phyloP scores from a whole-genome alignment of 2,329 filamentous ascomycete species.

The Didymella glomerata region DNA sequence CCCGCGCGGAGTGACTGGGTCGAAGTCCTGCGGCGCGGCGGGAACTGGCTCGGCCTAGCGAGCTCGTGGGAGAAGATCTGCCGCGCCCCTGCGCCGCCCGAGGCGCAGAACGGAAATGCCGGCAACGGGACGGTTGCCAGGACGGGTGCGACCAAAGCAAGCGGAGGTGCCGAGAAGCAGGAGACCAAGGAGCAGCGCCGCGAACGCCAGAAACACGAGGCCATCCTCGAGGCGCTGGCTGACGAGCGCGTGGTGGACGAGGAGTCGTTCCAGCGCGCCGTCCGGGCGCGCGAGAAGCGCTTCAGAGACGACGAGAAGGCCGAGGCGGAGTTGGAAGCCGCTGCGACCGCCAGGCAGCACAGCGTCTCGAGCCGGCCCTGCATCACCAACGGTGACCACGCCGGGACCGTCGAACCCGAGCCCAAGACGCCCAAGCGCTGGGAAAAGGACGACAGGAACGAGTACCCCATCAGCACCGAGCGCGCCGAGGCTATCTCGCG shows the following conservation, averaged over 20 bases:
- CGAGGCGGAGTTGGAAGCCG: constrained; percentile 31
- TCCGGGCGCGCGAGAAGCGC: constrained; percentile 67
- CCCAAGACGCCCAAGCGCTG: constrained; percentile 60
- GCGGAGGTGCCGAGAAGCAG: not conserved
- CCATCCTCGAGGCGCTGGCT: constrained; percentile 71
- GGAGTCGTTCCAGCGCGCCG: constrained; percentile 69
- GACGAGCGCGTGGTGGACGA: constrained; percentile 75
- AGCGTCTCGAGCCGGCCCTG: too few species aligned
- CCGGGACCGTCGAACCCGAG: too few species aligned
- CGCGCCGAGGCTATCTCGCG: constrained; percentile 72
- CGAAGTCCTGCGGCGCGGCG: constrained; percentile 72
- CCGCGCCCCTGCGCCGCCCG: constrained; percentile 44
- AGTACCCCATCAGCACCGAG: constrained; percentile 75
- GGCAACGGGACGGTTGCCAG: not conserved
- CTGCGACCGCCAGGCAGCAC: not conserved
- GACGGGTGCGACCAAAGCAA: constrained; percentile 7
- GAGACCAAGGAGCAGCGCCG: constrained; percentile 64
- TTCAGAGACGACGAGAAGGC: constrained; percentile 65
- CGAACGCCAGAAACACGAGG: constrained; percentile 69
- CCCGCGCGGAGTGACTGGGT: constrained; percentile 82
- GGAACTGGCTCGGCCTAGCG: constrained; percentile 74
- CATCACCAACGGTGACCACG: too few species aligned
- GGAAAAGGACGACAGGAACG: constrained; percentile 71
- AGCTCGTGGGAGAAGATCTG: constrained; percentile 77
- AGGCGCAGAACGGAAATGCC: not conserved